phyloP scores from a whole-genome alignment of 176 grass and related monocot genomes.

The Themeda triandra region DNA sequence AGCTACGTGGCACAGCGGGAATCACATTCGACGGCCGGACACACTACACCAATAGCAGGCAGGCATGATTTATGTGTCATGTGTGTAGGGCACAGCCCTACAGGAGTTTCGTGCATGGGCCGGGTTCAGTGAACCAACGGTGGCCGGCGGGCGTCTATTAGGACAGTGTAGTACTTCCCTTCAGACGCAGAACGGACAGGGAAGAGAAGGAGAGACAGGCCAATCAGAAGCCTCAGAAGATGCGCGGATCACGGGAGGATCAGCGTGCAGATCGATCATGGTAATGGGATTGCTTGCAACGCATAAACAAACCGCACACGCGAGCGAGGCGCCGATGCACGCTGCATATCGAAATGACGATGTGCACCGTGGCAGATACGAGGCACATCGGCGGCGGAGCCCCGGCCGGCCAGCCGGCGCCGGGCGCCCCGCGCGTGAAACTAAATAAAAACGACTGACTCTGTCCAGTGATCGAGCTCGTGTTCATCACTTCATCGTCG shows the following conservation, averaged over 20 bases:
- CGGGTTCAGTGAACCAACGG: not conserved
- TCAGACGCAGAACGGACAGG: constrained; percentile 2
- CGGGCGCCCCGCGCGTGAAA: not conserved
- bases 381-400: not conserved
- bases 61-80: not conserved
- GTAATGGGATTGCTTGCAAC: not conserved
- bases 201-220: not conserved
- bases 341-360: not conserved
- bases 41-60: not conserved
- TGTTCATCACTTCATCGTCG: not conserved
- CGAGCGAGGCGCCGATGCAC: not conserved
- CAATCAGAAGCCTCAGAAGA: not conserved
- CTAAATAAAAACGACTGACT: too few relatives aligned
- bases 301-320: not conserved
- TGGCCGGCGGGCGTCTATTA: too few relatives aligned
- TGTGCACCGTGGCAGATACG: not conserved
- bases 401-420: not conserved
- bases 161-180: not conserved
- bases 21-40: not conserved
- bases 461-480: not conserved
- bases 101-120: not conserved
- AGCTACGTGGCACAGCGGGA: not conserved
- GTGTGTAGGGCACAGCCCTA: not conserved
- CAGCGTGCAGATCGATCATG: not conserved
- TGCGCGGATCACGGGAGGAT: not conserved